Conservation (phyloP, 345 rosid genomes). For the Camelina neglecta region DNA sequence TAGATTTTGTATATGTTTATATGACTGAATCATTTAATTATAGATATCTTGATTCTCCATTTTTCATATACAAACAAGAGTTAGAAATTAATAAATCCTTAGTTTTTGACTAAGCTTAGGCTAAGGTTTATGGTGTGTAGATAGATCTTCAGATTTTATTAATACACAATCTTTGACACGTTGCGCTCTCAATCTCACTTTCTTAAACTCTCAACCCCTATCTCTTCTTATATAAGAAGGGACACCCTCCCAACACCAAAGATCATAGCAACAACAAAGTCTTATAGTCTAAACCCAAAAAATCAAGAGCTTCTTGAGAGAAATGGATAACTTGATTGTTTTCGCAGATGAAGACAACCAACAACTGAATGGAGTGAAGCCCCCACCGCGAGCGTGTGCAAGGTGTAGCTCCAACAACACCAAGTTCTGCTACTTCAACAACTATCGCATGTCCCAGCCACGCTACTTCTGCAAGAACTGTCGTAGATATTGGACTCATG, state of each 20-base stretch:
- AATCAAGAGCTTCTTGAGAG: conserved; percentile 7
- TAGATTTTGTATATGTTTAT: conserved; percentile 19
- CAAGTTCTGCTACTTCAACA: conserved; percentile 40
- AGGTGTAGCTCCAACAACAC: conserved; percentile 38
- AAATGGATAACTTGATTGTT: conserved; percentile 14
- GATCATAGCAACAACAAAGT: conserved; percentile 1
- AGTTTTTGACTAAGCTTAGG: conserved; percentile 25
- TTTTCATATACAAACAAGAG: conserved; percentile 32
- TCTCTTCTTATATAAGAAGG: conserved; percentile 24
- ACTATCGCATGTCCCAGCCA: conserved; percentile 21
- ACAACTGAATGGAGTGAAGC: conserved; percentile 24
- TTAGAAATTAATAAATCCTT: neutral
- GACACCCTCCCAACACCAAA: neutral
- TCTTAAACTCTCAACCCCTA: conserved; percentile 13
- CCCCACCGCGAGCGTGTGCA: conserved; percentile 30
- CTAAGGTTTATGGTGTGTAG: conserved; percentile 14
- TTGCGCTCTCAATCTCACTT: conserved; percentile 22
- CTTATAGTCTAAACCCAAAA: neutral
- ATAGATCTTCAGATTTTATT: conserved; percentile 12
- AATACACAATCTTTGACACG: conserved; percentile 32
- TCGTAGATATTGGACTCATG: conserved; percentile 43
- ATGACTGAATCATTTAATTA: neutral
- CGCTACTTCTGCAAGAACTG: conserved; percentile 35
- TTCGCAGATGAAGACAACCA: neutral
- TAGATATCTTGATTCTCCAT: conserved; percentile 19